These are phyloP conservation scores for Spiromastix sp. DNA, from an alignment of 2,329 filamentous ascomycete genomes.

Conservation along the genomic window DNA sequence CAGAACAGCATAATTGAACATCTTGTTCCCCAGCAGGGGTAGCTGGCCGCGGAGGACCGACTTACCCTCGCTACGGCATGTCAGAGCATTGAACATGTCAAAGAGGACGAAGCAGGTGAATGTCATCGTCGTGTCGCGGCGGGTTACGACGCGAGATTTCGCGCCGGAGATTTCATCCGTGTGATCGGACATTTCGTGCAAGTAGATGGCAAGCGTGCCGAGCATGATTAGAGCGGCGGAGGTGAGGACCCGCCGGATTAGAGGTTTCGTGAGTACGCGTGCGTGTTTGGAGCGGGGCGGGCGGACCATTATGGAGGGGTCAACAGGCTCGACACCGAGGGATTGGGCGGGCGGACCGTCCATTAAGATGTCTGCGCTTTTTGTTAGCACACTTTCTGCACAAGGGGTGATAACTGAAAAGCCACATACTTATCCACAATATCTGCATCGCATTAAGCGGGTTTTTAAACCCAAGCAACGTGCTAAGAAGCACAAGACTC, in stretches of 20 bases:
- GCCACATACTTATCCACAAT: slow-evolving; percentile 87
- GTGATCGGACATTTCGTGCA: slow-evolving; percentile 78
- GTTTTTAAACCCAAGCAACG: slow-evolving; percentile 84
- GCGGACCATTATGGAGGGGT: slow-evolving; percentile 84
- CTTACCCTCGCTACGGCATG: slow-evolving; percentile 84
- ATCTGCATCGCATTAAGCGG: slow-evolving; percentile 99
- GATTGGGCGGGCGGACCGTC: slow-evolving; percentile 96
- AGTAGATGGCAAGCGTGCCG: slow-evolving; percentile 84
- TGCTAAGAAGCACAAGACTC: slow-evolving; percentile 84
- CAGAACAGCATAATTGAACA: slow-evolving; percentile 94
- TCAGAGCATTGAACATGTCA: slow-evolving; percentile 98
- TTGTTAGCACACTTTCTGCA: not conserved
- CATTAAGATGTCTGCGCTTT: slow-evolving; percentile 82
- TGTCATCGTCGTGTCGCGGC: slow-evolving; percentile 96
- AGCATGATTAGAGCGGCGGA: slow-evolving; percentile 84
- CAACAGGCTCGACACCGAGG: slow-evolving; percentile 87
- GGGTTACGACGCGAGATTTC: slow-evolving; percentile 58
- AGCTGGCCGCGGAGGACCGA: slow-evolving; percentile 80
- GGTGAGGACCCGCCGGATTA: slow-evolving; percentile 76
- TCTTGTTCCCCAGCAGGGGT: slow-evolving; percentile 70
- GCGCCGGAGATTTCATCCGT: slow-evolving; percentile 35
- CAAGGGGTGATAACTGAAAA: not conserved
- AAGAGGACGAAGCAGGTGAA: slow-evolving; percentile 98
- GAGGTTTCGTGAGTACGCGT: slow-evolving; percentile 73
- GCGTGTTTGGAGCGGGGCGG: slow-evolving; percentile 81